Conservation (phyloP, 2,329 filamentous ascomycete species). For the Didymella arachidicola region DNA sequence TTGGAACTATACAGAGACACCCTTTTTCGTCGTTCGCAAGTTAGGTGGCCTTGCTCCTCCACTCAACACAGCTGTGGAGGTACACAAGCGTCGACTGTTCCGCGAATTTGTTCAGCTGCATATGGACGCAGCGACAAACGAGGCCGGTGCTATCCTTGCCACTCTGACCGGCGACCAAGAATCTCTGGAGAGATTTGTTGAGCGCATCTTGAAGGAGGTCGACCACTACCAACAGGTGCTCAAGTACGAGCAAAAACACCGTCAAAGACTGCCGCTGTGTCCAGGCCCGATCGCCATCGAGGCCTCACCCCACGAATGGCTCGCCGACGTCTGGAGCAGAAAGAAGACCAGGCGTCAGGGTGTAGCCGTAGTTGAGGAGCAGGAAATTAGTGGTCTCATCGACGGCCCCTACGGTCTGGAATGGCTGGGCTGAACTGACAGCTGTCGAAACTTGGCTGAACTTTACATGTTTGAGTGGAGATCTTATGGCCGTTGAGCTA, state of each 20-base stretch:
- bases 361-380: conserved; percentile 22
- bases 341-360: conserved; percentile 33
- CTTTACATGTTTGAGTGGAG: conserved; percentile 8
- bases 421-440: conserved; percentile 13
- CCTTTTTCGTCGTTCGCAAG: conserved; percentile 31
- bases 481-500: conserved; percentile 15
- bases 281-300: conserved; percentile 35
- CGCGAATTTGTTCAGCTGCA: conserved; percentile 23
- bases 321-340: conserved; percentile 30
- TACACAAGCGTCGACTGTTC: conserved; percentile 38
- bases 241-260: conserved; percentile 34
- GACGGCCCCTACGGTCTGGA: conserved; percentile 20
- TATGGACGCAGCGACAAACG: conserved; percentile 14
- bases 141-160: conserved; percentile 20
- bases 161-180: conserved; percentile 12
- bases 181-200: conserved; percentile 23
- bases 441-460: conserved; percentile 16
- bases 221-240: conserved; percentile 28
- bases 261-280: conserved; percentile 36
- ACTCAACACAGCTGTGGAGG: conserved; percentile 25
- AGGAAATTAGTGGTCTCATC: conserved; percentile 13
- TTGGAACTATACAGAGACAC: conserved; percentile 40
- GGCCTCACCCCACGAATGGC: conserved; percentile 33
- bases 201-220: conserved; percentile 33
- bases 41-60: conserved; percentile 33